Evolutionary conservation across 371 early-diverging fungal species (phyloP).

Genomic region (Entomophthora muscae): DNA sequence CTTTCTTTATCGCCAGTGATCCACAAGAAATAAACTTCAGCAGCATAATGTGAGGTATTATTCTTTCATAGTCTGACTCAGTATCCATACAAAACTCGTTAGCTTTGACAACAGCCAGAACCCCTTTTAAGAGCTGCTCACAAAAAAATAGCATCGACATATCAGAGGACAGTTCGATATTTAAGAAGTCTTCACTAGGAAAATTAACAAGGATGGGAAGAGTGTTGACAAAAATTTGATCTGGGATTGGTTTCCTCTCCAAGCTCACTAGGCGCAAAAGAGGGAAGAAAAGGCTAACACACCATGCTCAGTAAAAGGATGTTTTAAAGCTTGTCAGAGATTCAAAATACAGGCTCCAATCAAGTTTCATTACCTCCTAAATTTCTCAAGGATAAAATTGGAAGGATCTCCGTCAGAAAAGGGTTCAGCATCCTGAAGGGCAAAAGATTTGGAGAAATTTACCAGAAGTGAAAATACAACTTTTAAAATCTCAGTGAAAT

Average conservation of each 20-base stretch:
- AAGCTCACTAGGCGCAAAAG: neutral
- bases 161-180: neutral
- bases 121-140: neutral
- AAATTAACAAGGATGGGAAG: neutral
- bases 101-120: neutral
- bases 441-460: neutral
- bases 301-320: too few relatives aligned
- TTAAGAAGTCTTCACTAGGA: neutral
- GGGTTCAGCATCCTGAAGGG: neutral
- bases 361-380: neutral
- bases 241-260: neutral
- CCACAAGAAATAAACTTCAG: neutral
- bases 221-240: neutral
- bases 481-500: neutral
- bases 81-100: neutral
- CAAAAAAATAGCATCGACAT: neutral
- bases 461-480: neutral
- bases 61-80: neutral
- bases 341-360: too few relatives aligned
- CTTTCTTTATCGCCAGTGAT: neutral
- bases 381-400: neutral
- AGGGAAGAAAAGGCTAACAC: neutral
- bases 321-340: too few relatives aligned
- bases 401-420: neutral
- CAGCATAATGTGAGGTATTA: neutral